Base-by-base conservation (phyloP, 495 filamentous ascomycete genomes). In the Annulohypoxylon bovei region DNA sequence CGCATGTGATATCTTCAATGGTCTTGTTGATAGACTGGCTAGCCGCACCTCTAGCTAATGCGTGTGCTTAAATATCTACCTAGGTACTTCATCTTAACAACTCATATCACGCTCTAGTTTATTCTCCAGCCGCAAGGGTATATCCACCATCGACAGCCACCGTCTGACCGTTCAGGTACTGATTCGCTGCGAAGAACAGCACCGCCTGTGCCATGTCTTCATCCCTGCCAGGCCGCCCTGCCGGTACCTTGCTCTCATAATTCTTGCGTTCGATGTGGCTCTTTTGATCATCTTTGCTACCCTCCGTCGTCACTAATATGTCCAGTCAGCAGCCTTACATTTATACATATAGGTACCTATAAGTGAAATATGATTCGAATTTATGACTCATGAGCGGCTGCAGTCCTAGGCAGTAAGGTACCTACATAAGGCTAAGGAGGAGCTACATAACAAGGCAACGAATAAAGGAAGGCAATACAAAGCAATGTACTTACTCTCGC, bases 201-300 rank as follows among this genome's bases (percentile, higher is more conserved):
- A 92, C 81, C 4, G 89, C 82, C 75, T 84, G 84, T 0, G 88
- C 91, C 90, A 93, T 94, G 73, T 93, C 92, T 33, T 88, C 81
- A 75, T 93, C 92, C 35, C 87, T 87, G 0, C 91, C 91, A 0
- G 90, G 89, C 7, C 92, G 76, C 1, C 76, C 70, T 0, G 86
- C 85, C 0, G 90, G 89, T 3, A 92, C 81, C 73, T 86, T 86
- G 20, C 79, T 75, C 68, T 82, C 78, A 60, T 86, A 90, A 77
- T 91, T 88, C 63, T 90, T 86, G 58, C 83, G 82, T 0, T 85
- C 81, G 4, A 94, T 72, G 3, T 80, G 74, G 70, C 86, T 91
- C 87, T 93, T 93, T 75, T 93, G 84, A 46, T 78, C 77, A 7
- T 83, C 76, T 20, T 84, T 83, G 63, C 81, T 85, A 54, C 80